These are phyloP conservation scores for Tricholoma sp. DNA, from an alignment of 768 basidiomycete genomes.

Conservation along the genomic window DNA sequence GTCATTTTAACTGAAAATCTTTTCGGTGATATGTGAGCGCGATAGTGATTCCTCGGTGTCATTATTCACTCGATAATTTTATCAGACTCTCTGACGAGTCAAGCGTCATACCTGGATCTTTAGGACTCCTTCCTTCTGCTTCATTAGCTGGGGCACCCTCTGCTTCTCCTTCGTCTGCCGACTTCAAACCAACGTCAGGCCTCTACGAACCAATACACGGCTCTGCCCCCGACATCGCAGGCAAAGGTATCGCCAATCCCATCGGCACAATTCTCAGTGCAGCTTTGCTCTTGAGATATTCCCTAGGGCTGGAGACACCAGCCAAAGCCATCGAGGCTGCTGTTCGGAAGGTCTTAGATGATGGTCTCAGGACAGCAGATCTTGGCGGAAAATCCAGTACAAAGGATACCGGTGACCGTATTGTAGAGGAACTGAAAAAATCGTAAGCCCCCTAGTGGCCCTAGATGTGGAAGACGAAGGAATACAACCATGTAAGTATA, in stretches of 20 bases:
- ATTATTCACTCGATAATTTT: constrained; percentile 3
- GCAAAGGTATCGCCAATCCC: constrained; percentile 89
- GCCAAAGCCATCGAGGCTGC: constrained; percentile 85
- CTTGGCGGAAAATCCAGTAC: constrained; percentile 78
- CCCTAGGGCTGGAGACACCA: constrained; percentile 80
- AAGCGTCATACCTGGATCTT: constrained; percentile 96
- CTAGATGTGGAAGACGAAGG: not conserved
- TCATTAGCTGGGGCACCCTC: constrained; percentile 89
- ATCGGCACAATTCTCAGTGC: constrained; percentile 93
- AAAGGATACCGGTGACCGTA: constrained; percentile 74
- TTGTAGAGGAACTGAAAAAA: constrained; percentile 66
- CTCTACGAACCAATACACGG: constrained; percentile 98
- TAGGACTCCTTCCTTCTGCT: constrained; percentile 93
- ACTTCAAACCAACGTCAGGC: constrained; percentile 76
- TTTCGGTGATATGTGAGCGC: constrained; percentile 92
- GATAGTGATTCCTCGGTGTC: constrained; percentile 1
- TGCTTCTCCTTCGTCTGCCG: constrained; percentile 38
- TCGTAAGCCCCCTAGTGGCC: constrained; percentile 18
- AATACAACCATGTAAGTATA: not conserved
- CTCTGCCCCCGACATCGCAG: constrained; percentile 94
- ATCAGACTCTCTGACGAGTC: constrained; percentile 92
- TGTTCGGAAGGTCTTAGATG: constrained; percentile 86
- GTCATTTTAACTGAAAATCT: constrained; percentile 93
- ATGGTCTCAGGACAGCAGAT: constrained; percentile 79
- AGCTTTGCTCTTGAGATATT: constrained; percentile 92